phyloP scores from a whole-genome alignment of 352 stramenopile species.

The Pythium folliculosum region DNA sequence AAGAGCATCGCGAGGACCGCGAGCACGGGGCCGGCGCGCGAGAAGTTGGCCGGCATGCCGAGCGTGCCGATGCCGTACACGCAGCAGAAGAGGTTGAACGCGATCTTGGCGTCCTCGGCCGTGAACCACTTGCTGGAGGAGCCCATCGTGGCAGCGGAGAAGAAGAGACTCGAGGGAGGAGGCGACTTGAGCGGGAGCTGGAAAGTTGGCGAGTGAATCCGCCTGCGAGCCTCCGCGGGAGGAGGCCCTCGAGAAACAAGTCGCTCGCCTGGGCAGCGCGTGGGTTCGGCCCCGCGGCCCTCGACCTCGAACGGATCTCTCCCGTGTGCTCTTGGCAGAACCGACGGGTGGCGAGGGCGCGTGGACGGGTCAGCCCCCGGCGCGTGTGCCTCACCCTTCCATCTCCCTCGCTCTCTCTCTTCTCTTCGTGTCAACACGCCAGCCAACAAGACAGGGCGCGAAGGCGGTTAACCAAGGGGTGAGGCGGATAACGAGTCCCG shows the following conservation, averaged over 20 bases:
- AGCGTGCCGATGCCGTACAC: slow-evolving; percentile 71
- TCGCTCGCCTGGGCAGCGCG: no score
- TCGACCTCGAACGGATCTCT: background rate
- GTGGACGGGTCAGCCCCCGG: background rate
- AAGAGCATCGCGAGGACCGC: slow-evolving; percentile 33
- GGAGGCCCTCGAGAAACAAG: no score
- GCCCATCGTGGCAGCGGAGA: background rate
- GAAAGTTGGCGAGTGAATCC: slow-evolving; percentile 4
- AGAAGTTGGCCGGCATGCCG: slow-evolving; percentile 69
- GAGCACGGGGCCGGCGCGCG: slow-evolving; percentile 43
- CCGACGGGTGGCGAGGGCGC: background rate
- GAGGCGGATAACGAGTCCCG: no score
- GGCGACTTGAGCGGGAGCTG: background rate
- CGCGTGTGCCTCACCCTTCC: background rate
- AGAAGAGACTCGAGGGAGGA: background rate
- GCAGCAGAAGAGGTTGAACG: slow-evolving; percentile 64
- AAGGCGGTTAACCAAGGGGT: no score
- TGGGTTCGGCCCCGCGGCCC: background rate
- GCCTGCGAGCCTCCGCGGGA: no score
- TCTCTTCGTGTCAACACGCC: background rate
- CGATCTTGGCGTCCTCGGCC: slow-evolving; percentile 25
- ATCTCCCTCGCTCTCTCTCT: background rate
- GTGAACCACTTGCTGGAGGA: slow-evolving; percentile 19
- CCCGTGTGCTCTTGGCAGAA: background rate
- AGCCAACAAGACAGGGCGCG: background rate